Conservation (phyloP, 2,329 filamentous ascomycete species). For the Alternaria atra region DNA sequence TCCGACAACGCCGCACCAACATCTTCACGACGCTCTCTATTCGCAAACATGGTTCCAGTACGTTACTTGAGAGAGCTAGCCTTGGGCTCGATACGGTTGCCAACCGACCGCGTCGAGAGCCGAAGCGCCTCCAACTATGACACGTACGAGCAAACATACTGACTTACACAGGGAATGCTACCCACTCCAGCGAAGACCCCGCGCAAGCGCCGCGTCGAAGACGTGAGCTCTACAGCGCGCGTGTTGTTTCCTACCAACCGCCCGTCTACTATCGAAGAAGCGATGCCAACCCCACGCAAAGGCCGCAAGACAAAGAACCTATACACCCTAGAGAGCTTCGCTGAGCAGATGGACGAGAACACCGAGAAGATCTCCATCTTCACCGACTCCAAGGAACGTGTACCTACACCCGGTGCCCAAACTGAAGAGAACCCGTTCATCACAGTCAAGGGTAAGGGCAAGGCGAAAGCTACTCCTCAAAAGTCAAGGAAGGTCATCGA, state of each 20-base stretch:
- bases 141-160: constrained; percentile 5
- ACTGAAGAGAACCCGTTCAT: constrained; percentile 75
- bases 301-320: constrained; percentile 63
- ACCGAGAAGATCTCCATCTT: constrained; percentile 73
- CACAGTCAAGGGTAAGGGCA: constrained; percentile 56
- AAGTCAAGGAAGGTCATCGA: constrained; percentile 60
- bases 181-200: constrained; percentile 83
- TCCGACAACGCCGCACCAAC: constrained; percentile 41
- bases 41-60: constrained; percentile 39
- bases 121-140: not conserved
- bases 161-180: constrained; percentile 63
- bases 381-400: constrained; percentile 78
- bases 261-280: constrained; percentile 68
- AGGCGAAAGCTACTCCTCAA: constrained; percentile 60
- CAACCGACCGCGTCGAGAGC: constrained; percentile 4
- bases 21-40: constrained; percentile 36
- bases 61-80: constrained; percentile 20
- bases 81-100: not conserved
- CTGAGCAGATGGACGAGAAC: constrained; percentile 63
- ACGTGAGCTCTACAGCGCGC: constrained; percentile 60
- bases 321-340: constrained; percentile 50
- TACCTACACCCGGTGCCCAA: constrained; percentile 73
- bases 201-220: constrained; percentile 63
- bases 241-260: constrained; percentile 69
- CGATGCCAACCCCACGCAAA: constrained; percentile 68